phyloP scores from a whole-genome alignment of 1,139 yeast genomes.

The Saccharomyces hybrid region DNA sequence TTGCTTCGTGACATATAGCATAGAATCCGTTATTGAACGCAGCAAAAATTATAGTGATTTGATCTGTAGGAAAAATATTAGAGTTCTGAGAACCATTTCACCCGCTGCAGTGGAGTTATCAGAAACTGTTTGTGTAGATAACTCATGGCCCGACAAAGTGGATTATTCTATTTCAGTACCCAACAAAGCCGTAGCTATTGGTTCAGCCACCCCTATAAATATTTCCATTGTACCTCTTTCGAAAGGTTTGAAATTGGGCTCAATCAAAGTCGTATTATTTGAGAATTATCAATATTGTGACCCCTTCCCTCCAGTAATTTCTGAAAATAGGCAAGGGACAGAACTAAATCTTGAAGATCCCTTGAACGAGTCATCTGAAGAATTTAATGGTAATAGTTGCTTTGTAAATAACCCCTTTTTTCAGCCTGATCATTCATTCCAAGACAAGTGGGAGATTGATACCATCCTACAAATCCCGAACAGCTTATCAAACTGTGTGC shows the following conservation, averaged over 20 bases:
- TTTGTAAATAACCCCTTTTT: background rate
- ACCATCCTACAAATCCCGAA: constrained; percentile 58
- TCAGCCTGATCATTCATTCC: constrained; percentile 16
- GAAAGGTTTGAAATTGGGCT: constrained; percentile 74
- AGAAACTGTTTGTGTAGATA: constrained; percentile 89
- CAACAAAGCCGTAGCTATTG: constrained; percentile 82
- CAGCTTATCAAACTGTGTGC: constrained; percentile 66
- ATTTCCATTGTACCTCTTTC: constrained; percentile 68
- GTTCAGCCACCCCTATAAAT: constrained; percentile 64
- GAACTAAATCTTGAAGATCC: constrained; percentile 40
- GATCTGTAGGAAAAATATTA: constrained; percentile 56
- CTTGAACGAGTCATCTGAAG: background rate
- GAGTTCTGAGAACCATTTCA: constrained; percentile 79
- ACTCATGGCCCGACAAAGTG: constrained; percentile 91
- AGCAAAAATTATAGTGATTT: constrained; percentile 58
- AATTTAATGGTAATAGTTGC: background rate
- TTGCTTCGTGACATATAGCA: constrained; percentile 66
- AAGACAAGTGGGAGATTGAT: constrained; percentile 71
- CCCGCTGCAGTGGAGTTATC: constrained; percentile 81
- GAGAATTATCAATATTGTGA: constrained; percentile 64
- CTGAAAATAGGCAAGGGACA: constrained; percentile 52
- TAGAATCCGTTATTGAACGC: constrained; percentile 76
- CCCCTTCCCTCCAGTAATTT: constrained; percentile 35
- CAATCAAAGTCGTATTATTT: constrained; percentile 53
- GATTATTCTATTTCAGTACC: constrained; percentile 87